Percentiles rank a stretch among this genome's conserved stretches.
These are phyloP conservation scores for Fagopyrum homotropicum DNA, from an alignment of 148 eudicot species.

Conservation along the genomic window DNA sequence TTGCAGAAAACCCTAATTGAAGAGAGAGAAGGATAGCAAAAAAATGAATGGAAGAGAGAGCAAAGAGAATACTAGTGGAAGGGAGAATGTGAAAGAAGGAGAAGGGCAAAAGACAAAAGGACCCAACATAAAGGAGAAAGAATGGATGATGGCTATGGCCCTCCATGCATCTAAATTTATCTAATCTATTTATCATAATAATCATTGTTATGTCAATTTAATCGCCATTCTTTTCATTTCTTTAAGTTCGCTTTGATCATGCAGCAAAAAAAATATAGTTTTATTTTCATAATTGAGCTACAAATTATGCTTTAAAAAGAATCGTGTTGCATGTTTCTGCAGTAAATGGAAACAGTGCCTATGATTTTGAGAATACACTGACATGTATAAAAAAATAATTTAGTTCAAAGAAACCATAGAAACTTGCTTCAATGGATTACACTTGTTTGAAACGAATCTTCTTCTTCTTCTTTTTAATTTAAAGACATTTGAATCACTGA, in stretches of 20 bases:
- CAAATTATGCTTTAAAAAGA: background rate
- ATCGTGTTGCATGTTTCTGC: background rate
- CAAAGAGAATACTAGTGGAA: slow-evolving; percentile 10
- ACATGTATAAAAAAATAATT: too few species aligned
- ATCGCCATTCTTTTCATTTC: background rate
- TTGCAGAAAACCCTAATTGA: slow-evolving; percentile 11
- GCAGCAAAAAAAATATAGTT: background rate
- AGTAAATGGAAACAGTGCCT: background rate
- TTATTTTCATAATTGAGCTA: background rate
- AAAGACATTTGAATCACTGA: background rate
- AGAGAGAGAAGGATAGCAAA: background rate
- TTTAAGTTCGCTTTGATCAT: background rate
- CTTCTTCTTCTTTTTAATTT: too few species aligned
- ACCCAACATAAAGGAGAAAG: background rate
- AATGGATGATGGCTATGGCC: slow-evolving; percentile 5
- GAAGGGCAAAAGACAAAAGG: slow-evolving; percentile 13
- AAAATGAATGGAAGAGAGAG: slow-evolving; percentile 12
- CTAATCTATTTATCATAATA: slow-evolving; percentile 2
- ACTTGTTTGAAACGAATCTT: too few species aligned
- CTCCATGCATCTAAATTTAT: slow-evolving; percentile 10
- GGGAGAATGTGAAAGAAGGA: slow-evolving; percentile 15
- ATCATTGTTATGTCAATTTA: background rate
- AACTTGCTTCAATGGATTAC: too few species aligned
- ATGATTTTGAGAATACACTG: background rate
- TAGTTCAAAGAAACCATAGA: too few species aligned